A percentile compares a stretch with the other conserved stretches of the same genome.
These are phyloP conservation scores for Penicillium parvum DNA, from an alignment of 495 filamentous ascomycete species.

Conservation along the genomic window DNA sequence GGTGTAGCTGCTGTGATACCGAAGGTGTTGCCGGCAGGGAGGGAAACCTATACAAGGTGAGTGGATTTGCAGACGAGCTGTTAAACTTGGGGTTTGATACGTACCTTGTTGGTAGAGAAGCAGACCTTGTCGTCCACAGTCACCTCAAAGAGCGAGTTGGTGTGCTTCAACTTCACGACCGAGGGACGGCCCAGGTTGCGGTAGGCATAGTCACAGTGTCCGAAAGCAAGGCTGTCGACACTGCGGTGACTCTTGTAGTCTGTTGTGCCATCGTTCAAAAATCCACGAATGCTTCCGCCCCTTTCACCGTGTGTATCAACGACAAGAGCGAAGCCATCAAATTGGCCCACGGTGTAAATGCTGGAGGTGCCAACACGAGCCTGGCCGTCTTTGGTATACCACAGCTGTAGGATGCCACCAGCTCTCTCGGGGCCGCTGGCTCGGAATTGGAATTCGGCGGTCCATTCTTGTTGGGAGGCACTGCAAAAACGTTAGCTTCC, in stretches of 20 bases:
- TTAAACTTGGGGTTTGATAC: slow-evolving; percentile 2
- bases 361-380: slow-evolving; percentile 61
- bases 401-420: slow-evolving; percentile 87
- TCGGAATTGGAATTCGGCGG: slow-evolving; percentile 79
- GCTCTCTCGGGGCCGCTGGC: slow-evolving; percentile 80
- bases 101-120: slow-evolving; percentile 73
- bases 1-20: slow-evolving; percentile 84
- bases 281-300: slow-evolving; percentile 78
- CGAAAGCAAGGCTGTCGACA: slow-evolving; percentile 85
- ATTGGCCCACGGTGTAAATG: slow-evolving; percentile 75
- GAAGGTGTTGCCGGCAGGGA: slow-evolving; percentile 79
- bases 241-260: slow-evolving; percentile 76
- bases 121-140: slow-evolving; percentile 77
- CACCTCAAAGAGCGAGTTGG: slow-evolving; percentile 61
- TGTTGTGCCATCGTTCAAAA: slow-evolving; percentile 84
- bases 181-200: slow-evolving; percentile 85
- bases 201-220: slow-evolving; percentile 86
- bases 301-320: slow-evolving; percentile 83
- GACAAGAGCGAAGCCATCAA: slow-evolving; percentile 83
- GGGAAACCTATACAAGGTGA: slow-evolving; percentile 46
- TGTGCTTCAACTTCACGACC: slow-evolving; percentile 67
- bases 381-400: slow-evolving; percentile 76
- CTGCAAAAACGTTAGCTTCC: slow-evolving; percentile 23
- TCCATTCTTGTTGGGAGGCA: slow-evolving; percentile 61
- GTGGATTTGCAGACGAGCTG: not conserved